These are phyloP conservation scores for Loxodes magnus DNA, from an alignment of 73 alveolate genomes.

Conservation along the genomic window DNA sequence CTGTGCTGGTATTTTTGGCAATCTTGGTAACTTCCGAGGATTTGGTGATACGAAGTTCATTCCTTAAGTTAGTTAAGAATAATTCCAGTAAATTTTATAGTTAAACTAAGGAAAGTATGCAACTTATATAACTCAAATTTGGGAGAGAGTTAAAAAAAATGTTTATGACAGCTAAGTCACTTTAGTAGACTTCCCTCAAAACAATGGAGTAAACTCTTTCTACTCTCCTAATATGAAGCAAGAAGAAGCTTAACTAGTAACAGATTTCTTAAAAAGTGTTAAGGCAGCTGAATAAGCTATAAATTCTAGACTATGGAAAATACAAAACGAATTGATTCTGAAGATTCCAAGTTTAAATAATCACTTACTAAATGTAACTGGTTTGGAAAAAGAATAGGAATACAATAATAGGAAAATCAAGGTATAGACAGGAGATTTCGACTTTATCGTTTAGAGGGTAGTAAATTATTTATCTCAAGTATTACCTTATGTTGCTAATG, in stretches of 20 bases:
- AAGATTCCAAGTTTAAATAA: conserved; percentile 35
- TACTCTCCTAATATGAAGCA: conserved; percentile 53
- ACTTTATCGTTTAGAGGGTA: conserved; percentile 54
- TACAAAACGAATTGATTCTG: conserved; percentile 29
- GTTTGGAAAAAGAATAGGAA: conserved; percentile 22
- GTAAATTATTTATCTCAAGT: conserved; percentile 61
- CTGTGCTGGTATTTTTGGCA: conserved; percentile 53
- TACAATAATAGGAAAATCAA: conserved; percentile 26
- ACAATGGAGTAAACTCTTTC: conserved; percentile 37
- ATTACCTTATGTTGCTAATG: conserved; percentile 66
- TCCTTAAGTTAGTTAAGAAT: conserved; percentile 50
- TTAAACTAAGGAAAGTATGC: conserved; percentile 22
- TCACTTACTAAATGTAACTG: conserved; percentile 13
- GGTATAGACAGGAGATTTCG: conserved; percentile 71
- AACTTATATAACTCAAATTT: conserved; percentile 28
- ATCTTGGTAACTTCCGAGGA: conserved; percentile 63
- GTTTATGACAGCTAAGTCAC: conserved; percentile 27
- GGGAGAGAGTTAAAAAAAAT: conserved; percentile 28
- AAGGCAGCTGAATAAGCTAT: conserved; percentile 27
- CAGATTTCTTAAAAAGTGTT: conserved; percentile 32
- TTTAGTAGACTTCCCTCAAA: conserved; percentile 32
- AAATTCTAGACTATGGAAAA: conserved; percentile 52
- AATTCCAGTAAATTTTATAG: conserved; percentile 26
- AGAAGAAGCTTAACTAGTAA: conserved; percentile 48
- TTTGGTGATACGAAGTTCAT: conserved; percentile 78